Evolutionary conservation across 2,329 filamentous ascomycete species (phyloP).

Genomic region (Diplodia corticola): DNA sequence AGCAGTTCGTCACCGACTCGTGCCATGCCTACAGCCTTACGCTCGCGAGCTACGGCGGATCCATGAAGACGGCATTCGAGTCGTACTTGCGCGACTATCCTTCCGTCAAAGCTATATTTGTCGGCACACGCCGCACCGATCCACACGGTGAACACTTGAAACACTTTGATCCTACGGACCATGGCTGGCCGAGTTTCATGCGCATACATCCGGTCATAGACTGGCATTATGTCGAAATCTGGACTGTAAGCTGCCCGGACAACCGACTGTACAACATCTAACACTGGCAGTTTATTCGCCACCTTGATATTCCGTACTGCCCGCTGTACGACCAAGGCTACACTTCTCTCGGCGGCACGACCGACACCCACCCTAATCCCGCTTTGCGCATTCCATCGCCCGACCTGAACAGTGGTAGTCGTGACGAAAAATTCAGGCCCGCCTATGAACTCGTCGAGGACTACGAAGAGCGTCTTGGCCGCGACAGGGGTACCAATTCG

Average conservation of each 20-base stretch:
- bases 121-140: conserved; percentile 87
- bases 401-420: conserved; percentile 23
- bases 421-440: conserved; percentile 36
- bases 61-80: conserved; percentile 80
- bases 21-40: conserved; percentile 71
- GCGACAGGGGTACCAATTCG: conserved; percentile 30
- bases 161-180: conserved; percentile 84
- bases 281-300: conserved; percentile 63
- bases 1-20: conserved; percentile 74
- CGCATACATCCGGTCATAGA: conserved; percentile 93
- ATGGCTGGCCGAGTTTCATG: conserved; percentile 90
- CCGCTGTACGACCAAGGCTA: conserved; percentile 84
- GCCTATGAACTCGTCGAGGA: conserved; percentile 45
- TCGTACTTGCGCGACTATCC: conserved; percentile 69
- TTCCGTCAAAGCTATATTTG: conserved; percentile 74
- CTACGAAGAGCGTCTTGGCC: conserved; percentile 42
- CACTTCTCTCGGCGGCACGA: conserved; percentile 86
- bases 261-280: not conserved
- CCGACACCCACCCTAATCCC: conserved; percentile 89
- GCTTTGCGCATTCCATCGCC: conserved; percentile 42
- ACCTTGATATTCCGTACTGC: conserved; percentile 81
- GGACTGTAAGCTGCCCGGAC: conserved; percentile 53
- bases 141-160: conserved; percentile 79
- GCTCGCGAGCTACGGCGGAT: conserved; percentile 69
- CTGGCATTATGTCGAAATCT: conserved; percentile 95